Conservation (phyloP, 2,329 filamentous ascomycete species). For the Xylaria sp. region DNA sequence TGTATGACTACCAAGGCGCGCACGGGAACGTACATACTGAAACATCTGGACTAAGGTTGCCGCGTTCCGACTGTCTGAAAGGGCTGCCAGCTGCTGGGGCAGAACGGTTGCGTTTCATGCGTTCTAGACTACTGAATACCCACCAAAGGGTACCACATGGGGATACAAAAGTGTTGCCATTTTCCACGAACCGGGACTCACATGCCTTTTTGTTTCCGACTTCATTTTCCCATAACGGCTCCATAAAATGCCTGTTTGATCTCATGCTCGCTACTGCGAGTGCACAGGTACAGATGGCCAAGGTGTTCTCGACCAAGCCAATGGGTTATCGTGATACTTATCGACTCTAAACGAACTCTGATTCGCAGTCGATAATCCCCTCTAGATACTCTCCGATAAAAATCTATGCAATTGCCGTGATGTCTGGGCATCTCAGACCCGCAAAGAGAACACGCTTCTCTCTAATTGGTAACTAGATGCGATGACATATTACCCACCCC, state of each 20-base stretch:
- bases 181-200: conserved; percentile 1
- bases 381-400: conserved; percentile 25
- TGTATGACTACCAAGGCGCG: conserved; percentile 21
- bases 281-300: conserved; percentile 16
- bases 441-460: conserved; percentile 5
- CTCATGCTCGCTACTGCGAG: conserved; percentile 22
- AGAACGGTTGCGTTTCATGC: conserved; percentile 1
- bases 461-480: conserved; percentile 12
- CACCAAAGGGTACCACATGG: neutral
- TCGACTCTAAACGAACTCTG: conserved; percentile 18
- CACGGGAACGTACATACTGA: conserved; percentile 16
- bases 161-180: neutral
- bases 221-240: conserved; percentile 17
- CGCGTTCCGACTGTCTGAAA: conserved; percentile 15
- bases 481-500: conserved; percentile 1
- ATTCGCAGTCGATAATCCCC: conserved; percentile 11
- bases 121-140: conserved; percentile 24
- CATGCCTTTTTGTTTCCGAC: conserved; percentile 9
- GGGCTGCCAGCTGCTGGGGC: neutral
- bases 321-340: conserved; percentile 17
- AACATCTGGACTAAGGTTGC: conserved; percentile 23
- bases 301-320: conserved; percentile 22
- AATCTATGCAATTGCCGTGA: conserved; percentile 24
- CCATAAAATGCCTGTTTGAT: conserved; percentile 11
- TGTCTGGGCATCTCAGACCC: conserved; percentile 8